Conservation (phyloP, 805 yeast species). For the Ogataea saltuana region DNA sequence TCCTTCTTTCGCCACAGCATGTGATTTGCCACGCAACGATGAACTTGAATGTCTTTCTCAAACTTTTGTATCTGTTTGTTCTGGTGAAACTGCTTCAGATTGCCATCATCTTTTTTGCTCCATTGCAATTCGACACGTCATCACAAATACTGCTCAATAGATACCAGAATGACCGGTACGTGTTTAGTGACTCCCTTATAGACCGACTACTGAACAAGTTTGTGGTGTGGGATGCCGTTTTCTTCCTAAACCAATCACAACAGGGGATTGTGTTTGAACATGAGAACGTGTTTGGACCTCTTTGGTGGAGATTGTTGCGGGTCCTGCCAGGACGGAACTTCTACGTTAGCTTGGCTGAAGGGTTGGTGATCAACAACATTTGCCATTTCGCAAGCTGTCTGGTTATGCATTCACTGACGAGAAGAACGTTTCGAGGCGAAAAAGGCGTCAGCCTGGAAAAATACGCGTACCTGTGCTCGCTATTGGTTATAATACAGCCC, state of each 20-base stretch:
- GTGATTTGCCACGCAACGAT: no score
- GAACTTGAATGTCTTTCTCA: conserved; percentile 1
- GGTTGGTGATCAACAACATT: conserved; percentile 51
- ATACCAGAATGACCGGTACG: conserved; percentile 20
- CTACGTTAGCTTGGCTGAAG: conserved; percentile 47
- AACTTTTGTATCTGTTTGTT: conserved; percentile 27
- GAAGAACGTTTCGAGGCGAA: conserved; percentile 13
- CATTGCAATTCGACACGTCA: conserved; percentile 52
- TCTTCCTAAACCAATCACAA: conserved; percentile 59
- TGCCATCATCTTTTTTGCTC: conserved; percentile 39
- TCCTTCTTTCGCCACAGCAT: no score
- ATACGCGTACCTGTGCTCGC: conserved; percentile 23
- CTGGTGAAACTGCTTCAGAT: conserved; percentile 42
- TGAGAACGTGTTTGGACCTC: conserved; percentile 83
- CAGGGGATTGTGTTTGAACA: conserved; percentile 70
- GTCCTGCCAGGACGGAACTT: conserved; percentile 33
- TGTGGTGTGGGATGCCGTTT: conserved; percentile 85
- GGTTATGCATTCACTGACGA: conserved; percentile 52
- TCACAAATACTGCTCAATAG: conserved; percentile 38
- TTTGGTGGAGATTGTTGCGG: conserved; percentile 60
- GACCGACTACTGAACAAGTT: conserved; percentile 48
- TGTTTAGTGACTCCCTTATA: conserved; percentile 7
- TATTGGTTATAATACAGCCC: conserved; percentile 62
- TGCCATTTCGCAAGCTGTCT: conserved; percentile 53
- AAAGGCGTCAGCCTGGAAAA: conserved; percentile 1